Conservation (phyloP, 129 eudicot genomes). For the Tagetes patula region DNA sequence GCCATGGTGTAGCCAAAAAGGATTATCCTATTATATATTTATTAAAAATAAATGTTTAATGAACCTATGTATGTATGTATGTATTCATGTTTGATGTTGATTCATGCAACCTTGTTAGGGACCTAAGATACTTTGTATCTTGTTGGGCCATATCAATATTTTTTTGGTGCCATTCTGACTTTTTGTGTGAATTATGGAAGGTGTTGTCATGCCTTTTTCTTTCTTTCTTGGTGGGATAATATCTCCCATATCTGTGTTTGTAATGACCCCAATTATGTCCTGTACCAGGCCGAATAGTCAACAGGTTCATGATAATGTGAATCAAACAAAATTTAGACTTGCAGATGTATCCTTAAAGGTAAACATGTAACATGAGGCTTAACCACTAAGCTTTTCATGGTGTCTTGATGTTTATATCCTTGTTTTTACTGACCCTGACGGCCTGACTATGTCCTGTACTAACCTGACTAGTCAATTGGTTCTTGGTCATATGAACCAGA, state of each 20-base stretch:
- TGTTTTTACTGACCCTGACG: too few species aligned
- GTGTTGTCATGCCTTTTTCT: slow-evolving; percentile 33
- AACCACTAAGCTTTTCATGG: neutral
- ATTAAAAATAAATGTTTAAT: slow-evolving; percentile 6
- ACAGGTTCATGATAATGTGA: neutral
- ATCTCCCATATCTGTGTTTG: slow-evolving; percentile 24
- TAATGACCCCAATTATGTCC: slow-evolving; percentile 20
- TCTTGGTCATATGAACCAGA: too few species aligned
- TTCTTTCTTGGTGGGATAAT: slow-evolving; percentile 32
- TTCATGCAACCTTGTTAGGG: slow-evolving; percentile 8
- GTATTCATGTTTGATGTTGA: slow-evolving; percentile 5
- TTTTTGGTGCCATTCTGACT: slow-evolving; percentile 20
- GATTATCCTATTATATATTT: slow-evolving; percentile 18
- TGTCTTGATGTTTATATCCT: too few species aligned
- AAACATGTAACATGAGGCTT: neutral
- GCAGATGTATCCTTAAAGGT: neutral
- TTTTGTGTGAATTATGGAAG: slow-evolving; percentile 26
- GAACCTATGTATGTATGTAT: slow-evolving; percentile 20
- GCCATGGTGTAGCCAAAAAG: slow-evolving; percentile 19
- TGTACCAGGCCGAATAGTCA: neutral
- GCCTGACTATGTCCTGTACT: too few species aligned
- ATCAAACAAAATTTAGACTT: neutral
- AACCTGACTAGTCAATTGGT: too few species aligned
- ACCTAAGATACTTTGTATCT: slow-evolving; percentile 19
- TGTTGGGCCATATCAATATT: slow-evolving; percentile 32